A percentile compares a stretch with the other conserved stretches of the same genome.
Conservation (phyloP, 176 grass and related monocot genomes). For the Carex pumila region DNA sequence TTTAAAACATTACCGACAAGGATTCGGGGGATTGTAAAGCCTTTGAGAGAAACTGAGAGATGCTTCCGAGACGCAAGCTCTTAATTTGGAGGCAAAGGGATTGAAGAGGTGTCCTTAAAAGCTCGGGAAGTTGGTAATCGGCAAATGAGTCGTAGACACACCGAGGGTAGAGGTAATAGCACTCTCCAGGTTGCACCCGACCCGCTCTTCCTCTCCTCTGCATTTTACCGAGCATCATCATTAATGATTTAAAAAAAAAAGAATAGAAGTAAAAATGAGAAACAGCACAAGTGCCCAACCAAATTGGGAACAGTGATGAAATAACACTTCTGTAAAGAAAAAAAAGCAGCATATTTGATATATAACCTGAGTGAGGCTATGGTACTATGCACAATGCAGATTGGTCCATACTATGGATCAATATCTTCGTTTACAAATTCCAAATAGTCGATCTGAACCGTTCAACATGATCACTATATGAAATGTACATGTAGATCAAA, state of each 20-base stretch:
- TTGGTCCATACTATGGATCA: too few relatives aligned
- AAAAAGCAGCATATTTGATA: not conserved
- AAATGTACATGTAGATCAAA: too few relatives aligned
- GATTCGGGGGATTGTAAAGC: slow-evolving; percentile 96
- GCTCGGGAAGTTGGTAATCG: slow-evolving; percentile 95
- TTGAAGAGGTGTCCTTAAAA: slow-evolving; percentile 89
- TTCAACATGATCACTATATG: too few relatives aligned
- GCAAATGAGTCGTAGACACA: slow-evolving; percentile 86
- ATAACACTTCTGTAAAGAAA: not conserved
- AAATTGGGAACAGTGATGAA: not conserved
- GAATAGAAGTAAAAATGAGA: not conserved
- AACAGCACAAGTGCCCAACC: not conserved
- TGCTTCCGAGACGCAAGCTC: slow-evolving; percentile 85
- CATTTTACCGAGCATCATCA: slow-evolving; percentile 16
- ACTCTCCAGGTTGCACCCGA: slow-evolving; percentile 89
- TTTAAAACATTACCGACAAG: slow-evolving; percentile 36
- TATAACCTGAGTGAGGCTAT: not conserved
- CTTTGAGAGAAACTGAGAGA: slow-evolving; percentile 92
- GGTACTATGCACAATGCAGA: too few relatives aligned
- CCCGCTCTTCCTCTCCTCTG: slow-evolving; percentile 98
- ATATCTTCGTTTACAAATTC: too few relatives aligned
- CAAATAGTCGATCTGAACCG: too few relatives aligned
- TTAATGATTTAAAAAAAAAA: slow-evolving; percentile 9
- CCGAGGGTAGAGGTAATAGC: slow-evolving; percentile 91
- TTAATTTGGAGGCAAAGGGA: slow-evolving; percentile 99